phyloP scores from a whole-genome alignment of 2,329 filamentous ascomycete species.

The Apiospora marii region DNA sequence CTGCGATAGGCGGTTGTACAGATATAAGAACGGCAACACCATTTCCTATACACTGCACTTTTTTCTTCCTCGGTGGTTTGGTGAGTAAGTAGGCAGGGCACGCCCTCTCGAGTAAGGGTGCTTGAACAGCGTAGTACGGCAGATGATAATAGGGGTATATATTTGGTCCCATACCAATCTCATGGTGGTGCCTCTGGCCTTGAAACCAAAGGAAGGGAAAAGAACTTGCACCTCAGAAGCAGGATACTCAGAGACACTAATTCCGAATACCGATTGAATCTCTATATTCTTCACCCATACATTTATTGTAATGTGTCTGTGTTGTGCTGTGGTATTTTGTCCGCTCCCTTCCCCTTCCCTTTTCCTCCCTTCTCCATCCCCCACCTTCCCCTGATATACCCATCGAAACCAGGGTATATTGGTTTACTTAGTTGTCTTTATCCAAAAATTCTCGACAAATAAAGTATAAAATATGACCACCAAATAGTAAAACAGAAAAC shows the following conservation, averaged over 20 bases:
- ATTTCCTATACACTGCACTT: background rate
- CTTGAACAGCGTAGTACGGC: too few species aligned
- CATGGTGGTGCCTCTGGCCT: too few species aligned
- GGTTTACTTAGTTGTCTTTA: background rate
- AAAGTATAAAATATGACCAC: background rate
- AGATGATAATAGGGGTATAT: too few species aligned
- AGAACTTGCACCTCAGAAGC: too few species aligned
- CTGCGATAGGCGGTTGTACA: background rate
- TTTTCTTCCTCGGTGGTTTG: too few species aligned
- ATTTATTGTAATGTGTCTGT: background rate
- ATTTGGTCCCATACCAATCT: too few species aligned
- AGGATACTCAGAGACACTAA: background rate
- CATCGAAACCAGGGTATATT: background rate
- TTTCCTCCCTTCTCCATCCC: background rate
- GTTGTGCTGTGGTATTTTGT: background rate
- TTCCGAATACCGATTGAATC: background rate
- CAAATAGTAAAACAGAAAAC: background rate
- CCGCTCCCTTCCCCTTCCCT: background rate
- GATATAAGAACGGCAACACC: background rate
- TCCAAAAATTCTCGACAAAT: background rate
- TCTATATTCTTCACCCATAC: conserved; percentile 15
- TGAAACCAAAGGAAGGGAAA: background rate
- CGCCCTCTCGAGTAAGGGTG: too few species aligned
- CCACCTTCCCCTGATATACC: background rate
- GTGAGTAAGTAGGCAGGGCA: too few species aligned